Evolutionary conservation across 306 rosid genomes (phyloP).

Genomic region (Gillenia trifoliata): DNA sequence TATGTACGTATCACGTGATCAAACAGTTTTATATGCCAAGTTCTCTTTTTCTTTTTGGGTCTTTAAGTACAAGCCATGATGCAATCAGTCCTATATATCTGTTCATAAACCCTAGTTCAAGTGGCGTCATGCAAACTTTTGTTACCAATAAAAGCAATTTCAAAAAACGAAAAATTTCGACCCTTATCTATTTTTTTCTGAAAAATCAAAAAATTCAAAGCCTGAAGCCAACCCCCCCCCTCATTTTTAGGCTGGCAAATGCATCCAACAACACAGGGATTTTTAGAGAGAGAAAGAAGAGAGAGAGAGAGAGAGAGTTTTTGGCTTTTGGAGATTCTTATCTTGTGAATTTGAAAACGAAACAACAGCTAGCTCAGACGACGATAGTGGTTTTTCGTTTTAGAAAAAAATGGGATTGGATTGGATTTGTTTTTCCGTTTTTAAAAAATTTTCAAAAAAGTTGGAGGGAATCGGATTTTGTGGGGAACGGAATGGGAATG

Average conservation of each 20-base stretch:
- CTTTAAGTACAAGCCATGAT: background rate
- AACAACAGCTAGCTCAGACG: background rate
- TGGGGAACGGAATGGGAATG: conserved; percentile 22
- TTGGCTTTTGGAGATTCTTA: conserved; percentile 29
- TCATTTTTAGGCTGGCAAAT: conserved; percentile 8
- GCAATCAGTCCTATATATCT: background rate
- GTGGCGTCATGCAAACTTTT: background rate
- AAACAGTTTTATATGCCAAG: too few species aligned
- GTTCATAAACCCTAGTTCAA: background rate
- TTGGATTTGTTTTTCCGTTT: background rate
- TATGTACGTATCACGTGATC: too few species aligned
- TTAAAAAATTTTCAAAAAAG: too few species aligned
- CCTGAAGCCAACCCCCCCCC: background rate
- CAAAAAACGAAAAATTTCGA: background rate
- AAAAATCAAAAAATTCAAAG: background rate
- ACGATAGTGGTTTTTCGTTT: too few species aligned
- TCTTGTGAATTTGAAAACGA: conserved; percentile 37
- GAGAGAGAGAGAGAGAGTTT: background rate
- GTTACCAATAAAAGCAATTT: background rate
- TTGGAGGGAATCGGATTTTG: conserved; percentile 35
- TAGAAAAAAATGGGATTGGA: too few species aligned
- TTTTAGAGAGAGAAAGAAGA: background rate
- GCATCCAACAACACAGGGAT: background rate
- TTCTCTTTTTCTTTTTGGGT: background rate
- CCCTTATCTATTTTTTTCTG: background rate